These are phyloP conservation scores for Salmacisia buchloeana DNA, from an alignment of 1,284 basidiomycete genomes.

Conservation along the genomic window DNA sequence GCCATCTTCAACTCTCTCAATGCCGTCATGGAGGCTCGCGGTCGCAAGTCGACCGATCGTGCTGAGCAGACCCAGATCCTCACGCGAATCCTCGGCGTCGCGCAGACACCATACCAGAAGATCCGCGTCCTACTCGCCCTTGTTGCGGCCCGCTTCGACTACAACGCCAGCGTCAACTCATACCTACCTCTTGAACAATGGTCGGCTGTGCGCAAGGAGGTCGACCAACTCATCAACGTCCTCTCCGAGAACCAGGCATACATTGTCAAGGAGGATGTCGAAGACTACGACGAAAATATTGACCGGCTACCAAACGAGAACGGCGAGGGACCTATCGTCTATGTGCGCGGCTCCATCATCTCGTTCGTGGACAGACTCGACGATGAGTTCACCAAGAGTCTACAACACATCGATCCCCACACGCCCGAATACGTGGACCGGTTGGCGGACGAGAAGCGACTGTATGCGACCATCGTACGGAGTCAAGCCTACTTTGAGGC, in stretches of 20 bases:
- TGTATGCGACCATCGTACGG: slow-evolving; percentile 88
- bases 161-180: slow-evolving; percentile 77
- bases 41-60: slow-evolving; percentile 95
- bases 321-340: slow-evolving; percentile 41
- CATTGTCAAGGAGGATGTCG: slow-evolving; percentile 71
- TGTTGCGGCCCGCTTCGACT: slow-evolving; percentile 93
- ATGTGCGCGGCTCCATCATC: slow-evolving; percentile 48
- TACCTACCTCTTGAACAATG: slow-evolving; percentile 91
- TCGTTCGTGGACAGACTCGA: slow-evolving; percentile 87
- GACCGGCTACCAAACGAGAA: slow-evolving; percentile 70
- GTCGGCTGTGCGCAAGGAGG: slow-evolving; percentile 77
- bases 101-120: slow-evolving; percentile 74
- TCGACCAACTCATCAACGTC: slow-evolving; percentile 77
- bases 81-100: slow-evolving; percentile 78
- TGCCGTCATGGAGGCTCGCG: slow-evolving; percentile 86
- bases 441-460: slow-evolving; percentile 72
- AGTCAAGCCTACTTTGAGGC: slow-evolving; percentile 75
- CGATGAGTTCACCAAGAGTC: slow-evolving; percentile 95
- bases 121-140: slow-evolving; percentile 91
- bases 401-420: slow-evolving; percentile 98
- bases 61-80: slow-evolving; percentile 88
- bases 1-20: slow-evolving; percentile 89
- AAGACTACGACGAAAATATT: slow-evolving; percentile 85
- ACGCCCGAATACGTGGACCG: slow-evolving; percentile 97
- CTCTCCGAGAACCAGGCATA: slow-evolving; percentile 69